A percentile compares a stretch with the other conserved stretches of the same genome.
Evolutionary conservation across 164 flowering plant genomes (phyloP).

Genomic region (Magnolia officinalis): DNA sequence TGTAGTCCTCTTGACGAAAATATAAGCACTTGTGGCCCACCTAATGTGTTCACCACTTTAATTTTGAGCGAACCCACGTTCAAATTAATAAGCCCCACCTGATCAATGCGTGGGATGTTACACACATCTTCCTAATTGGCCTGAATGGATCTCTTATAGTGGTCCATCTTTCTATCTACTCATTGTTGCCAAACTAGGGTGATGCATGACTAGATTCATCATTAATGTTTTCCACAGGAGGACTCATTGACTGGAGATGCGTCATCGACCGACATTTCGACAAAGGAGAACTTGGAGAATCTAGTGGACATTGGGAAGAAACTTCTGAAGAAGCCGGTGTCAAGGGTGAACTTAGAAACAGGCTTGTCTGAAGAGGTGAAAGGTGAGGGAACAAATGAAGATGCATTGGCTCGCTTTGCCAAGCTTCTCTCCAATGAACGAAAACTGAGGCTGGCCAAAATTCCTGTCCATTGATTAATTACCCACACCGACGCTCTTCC

Average conservation of each 20-base stretch:
- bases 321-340: constrained; percentile 39
- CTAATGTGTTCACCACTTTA: background rate
- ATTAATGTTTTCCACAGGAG: constrained; percentile 23
- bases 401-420: constrained; percentile 47
- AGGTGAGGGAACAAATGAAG: constrained; percentile 45
- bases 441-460: constrained; percentile 7
- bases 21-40: background rate
- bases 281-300: constrained; percentile 32
- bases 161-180: background rate
- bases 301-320: constrained; percentile 35
- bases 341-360: constrained; percentile 45
- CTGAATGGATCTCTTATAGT: background rate
- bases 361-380: constrained; percentile 28
- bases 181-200: no score
- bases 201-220: background rate
- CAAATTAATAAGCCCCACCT: no score
- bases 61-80: background rate
- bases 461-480: background rate
- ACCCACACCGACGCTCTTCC: no score
- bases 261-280: constrained; percentile 37
- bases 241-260: constrained; percentile 39
- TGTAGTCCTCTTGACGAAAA: background rate
- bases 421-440: constrained; percentile 35
- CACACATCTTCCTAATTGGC: background rate
- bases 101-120: background rate